Evolutionary conservation across 2,329 filamentous ascomycete species (phyloP), one percentile per base, ranked within the genome.

Genomic region (Fusarium proliferatum): DNA sequence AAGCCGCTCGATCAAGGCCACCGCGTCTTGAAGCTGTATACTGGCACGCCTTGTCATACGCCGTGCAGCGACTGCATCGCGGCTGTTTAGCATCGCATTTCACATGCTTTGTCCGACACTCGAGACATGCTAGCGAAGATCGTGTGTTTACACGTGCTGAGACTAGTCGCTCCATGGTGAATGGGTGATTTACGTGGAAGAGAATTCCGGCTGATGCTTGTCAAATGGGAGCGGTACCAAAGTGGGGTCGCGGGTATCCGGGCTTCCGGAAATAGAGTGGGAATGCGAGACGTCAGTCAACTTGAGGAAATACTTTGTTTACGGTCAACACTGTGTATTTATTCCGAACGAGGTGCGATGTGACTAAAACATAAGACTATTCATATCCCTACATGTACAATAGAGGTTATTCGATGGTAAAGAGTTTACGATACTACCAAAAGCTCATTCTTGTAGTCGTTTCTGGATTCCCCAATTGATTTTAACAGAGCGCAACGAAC

Each of bases 1-100:
- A 61, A 4, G 80, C 68, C 4, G 73, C 79, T 38, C 78, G 77
- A 70, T 75, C 83, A 57, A 75, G 81, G 65, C 79, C 85, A 8
- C 87, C 87, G 57, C 87, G 81, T 38, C 86, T 83, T 17, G 86
- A 88, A 71, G 86, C 85, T 52, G 87, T 82, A 76, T 89, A 89
- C 28, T 82, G 81, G 67, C 87, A 89, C 5, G 84, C 79, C 33
- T 84, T 83, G 13, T 80, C 80, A 48, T 85, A 83, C 15, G 81
- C 78, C 33, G 74, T 72, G 72, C 87, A 89, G 61, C 86, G 81
- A 13, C 73, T 79, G 66, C 87, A 88, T 53, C 81, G 82, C 9
- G 86, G 86, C 21, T 84, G 82, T 36, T 82, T 83, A 17, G 84
- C 86, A 74, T 88, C 86, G 75, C 87, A 89, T 73, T 88, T 88